Percentiles rank a stretch among this genome's conserved stretches.
These are phyloP conservation scores for Leptographium galeiforme DNA, from an alignment of 2,329 filamentous ascomycete species.

Conservation along the genomic window DNA sequence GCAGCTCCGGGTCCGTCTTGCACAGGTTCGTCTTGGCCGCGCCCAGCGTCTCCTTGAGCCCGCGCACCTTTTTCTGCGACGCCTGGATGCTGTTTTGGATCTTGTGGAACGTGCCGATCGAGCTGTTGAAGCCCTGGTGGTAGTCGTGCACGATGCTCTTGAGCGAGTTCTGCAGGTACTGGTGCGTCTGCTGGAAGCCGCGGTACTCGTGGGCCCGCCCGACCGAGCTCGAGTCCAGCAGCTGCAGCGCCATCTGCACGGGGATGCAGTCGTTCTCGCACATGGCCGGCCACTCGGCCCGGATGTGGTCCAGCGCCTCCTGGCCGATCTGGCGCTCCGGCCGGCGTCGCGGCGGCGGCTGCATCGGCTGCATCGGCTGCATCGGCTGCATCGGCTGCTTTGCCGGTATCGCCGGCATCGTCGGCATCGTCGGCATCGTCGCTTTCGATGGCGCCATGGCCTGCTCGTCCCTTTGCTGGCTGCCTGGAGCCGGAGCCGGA, in stretches of 20 bases:
- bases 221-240: conserved; percentile 88
- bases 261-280: conserved; percentile 78
- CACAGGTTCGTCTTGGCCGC: conserved; percentile 71
- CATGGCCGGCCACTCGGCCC: conserved; percentile 85
- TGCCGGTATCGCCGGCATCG: no score
- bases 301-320: conserved; percentile 64
- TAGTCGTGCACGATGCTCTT: conserved; percentile 97
- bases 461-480: no score
- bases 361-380: background rate
- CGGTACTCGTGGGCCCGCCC: conserved; percentile 80
- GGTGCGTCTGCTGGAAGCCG: conserved; percentile 71
- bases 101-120: conserved; percentile 96
- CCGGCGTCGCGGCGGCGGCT: background rate
- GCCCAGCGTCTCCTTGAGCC: conserved; percentile 69
- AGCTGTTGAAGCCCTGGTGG: conserved; percentile 97
- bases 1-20: conserved; percentile 77
- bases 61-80: conserved; percentile 74
- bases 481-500: no score
- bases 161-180: conserved; percentile 80
- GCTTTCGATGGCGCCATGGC: no score
- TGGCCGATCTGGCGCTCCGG: conserved; percentile 36
- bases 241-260: conserved; percentile 84
- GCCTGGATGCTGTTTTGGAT: conserved; percentile 87
- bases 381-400: no score
- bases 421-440: no score